These are phyloP conservation scores for Penicillium diatomitis DNA, from an alignment of 495 filamentous ascomycete genomes.

Conservation along the genomic window DNA sequence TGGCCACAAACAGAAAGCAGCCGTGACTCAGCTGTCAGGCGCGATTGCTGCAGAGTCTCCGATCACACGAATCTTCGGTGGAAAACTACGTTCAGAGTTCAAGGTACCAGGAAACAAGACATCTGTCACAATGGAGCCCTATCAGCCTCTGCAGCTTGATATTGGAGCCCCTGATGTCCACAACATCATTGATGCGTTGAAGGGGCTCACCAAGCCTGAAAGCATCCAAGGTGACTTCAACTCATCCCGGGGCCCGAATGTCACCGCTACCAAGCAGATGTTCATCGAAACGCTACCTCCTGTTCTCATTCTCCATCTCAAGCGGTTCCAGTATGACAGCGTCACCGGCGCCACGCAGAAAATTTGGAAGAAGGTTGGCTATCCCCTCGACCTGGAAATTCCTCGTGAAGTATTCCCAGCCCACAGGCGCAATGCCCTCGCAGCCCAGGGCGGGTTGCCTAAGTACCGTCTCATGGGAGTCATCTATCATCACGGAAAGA, in stretches of 20 bases:
- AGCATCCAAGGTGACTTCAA: slow-evolving; percentile 81
- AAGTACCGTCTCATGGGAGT: slow-evolving; percentile 83
- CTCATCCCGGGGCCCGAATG: slow-evolving; percentile 65
- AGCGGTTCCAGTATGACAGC: slow-evolving; percentile 93
- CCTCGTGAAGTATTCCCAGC: slow-evolving; percentile 85
- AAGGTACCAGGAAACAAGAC: slow-evolving; percentile 78
- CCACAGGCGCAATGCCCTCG: slow-evolving; percentile 54
- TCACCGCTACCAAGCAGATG: slow-evolving; percentile 80
- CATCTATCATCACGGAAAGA: slow-evolving; percentile 96
- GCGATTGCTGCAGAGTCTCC: slow-evolving; percentile 64
- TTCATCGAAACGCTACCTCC: slow-evolving; percentile 90
- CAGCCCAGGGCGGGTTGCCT: slow-evolving; percentile 56
- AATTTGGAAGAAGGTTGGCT: slow-evolving; percentile 97
- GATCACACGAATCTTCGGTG: slow-evolving; percentile 89
- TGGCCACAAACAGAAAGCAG: slow-evolving; percentile 79
- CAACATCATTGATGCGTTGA: slow-evolving; percentile 87
- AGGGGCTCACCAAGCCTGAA: slow-evolving; percentile 72
- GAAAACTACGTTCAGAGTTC: slow-evolving; percentile 82
- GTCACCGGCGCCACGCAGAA: slow-evolving; percentile 82
- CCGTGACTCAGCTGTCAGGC: slow-evolving; percentile 82
- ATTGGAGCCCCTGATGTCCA: slow-evolving; percentile 77
- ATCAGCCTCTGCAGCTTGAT: slow-evolving; percentile 89
- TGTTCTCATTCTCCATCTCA: slow-evolving; percentile 88
- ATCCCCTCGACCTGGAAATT: slow-evolving; percentile 89
- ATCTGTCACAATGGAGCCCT: slow-evolving; percentile 86